Conservation (phyloP, 106 monocot genomes). For the Dendrobium chrysotoxum region DNA sequence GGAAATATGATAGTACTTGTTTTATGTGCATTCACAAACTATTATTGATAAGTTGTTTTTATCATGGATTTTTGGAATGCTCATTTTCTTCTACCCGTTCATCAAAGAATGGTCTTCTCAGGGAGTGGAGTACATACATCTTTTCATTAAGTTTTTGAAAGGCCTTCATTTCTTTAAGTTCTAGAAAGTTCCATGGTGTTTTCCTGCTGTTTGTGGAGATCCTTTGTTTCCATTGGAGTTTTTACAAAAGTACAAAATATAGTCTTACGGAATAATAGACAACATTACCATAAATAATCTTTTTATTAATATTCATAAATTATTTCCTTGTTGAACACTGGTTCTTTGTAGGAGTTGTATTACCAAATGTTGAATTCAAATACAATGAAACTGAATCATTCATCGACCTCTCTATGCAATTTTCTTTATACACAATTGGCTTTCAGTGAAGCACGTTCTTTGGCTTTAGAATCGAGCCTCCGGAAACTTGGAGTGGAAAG, state of each 20-base stretch:
- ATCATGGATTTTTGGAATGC: background rate
- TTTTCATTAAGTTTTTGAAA: no score
- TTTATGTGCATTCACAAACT: background rate
- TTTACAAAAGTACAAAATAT: no score
- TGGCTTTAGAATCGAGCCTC: slow-evolving; percentile 70
- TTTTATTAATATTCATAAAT: background rate
- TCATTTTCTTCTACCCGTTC: background rate
- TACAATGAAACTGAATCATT: background rate
- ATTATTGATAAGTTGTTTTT: background rate
- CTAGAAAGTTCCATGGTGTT: background rate
- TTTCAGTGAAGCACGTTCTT: slow-evolving; percentile 66
- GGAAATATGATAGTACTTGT: background rate
- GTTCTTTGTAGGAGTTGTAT: slow-evolving; percentile 1
- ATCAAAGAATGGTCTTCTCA: no score
- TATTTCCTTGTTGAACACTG: background rate
- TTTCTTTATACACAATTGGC: background rate
- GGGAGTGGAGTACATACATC: no score
- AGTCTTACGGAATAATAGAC: no score
- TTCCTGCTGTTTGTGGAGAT: no score
- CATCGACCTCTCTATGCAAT: background rate
- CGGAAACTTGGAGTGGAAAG: slow-evolving; percentile 79
- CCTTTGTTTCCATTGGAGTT: no score
- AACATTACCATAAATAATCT: no score
- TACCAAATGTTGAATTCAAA: background rate
- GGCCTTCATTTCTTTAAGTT: background rate